These are phyloP conservation scores for Talaromyces trachyspermus DNA, from an alignment of 495 filamentous ascomycete species.

Conservation along the genomic window DNA sequence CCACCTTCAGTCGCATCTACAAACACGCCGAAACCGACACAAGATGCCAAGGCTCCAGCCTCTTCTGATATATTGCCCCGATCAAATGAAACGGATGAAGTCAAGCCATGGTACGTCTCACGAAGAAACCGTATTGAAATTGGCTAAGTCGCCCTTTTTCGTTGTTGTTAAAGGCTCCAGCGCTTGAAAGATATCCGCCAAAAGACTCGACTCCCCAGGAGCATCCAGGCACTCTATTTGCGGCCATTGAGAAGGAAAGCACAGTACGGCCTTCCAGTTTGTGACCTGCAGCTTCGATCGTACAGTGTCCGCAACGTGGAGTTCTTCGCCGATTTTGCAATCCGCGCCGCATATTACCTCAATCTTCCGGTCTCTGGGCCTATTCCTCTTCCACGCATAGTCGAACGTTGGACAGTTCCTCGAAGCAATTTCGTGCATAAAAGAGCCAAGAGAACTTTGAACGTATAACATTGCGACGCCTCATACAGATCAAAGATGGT, in stretches of 20 bases:
- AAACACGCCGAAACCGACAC: neutral
- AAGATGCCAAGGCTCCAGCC: neutral
- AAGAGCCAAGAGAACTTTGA: constrained; percentile 98
- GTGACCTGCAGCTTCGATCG: constrained; percentile 87
- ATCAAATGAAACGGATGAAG: neutral
- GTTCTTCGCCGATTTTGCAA: constrained; percentile 90
- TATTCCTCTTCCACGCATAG: constrained; percentile 78
- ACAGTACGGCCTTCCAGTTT: constrained; percentile 69
- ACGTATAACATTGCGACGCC: constrained; percentile 72
- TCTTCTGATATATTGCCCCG: neutral
- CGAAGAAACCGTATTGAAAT: too few species aligned
- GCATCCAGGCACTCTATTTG: constrained; percentile 79
- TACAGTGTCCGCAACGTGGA: constrained; percentile 87
- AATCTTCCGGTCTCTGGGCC: constrained; percentile 80
- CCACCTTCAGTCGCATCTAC: neutral
- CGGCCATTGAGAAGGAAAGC: constrained; percentile 71
- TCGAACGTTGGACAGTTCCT: constrained; percentile 91
- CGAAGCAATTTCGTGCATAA: constrained; percentile 86
- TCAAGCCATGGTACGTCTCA: constrained; percentile 1
- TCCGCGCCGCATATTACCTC: constrained; percentile 92
- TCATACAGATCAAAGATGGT: constrained; percentile 93
- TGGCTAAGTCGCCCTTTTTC: too few species aligned
- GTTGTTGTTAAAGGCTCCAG: constrained; percentile 25
- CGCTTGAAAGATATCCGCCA: constrained; percentile 27
- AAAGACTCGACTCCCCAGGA: constrained; percentile 55